These are phyloP conservation scores for Micractinium conductrix DNA, from an alignment of 139 green algal genomes.

Conservation along the genomic window DNA sequence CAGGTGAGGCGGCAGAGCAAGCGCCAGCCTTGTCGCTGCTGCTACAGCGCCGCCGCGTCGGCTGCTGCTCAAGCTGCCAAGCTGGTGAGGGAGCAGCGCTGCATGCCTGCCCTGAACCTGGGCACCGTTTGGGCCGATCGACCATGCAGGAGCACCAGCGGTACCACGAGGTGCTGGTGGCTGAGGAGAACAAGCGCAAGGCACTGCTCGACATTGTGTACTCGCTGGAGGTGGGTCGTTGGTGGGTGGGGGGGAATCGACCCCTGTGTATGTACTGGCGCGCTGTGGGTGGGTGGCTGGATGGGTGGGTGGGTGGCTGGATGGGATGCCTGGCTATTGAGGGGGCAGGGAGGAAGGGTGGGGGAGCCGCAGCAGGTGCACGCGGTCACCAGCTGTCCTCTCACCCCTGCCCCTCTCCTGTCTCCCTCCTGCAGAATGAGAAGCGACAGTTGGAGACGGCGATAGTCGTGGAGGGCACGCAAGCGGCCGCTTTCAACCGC, in stretches of 20 bases:
- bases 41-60: too few relatives aligned
- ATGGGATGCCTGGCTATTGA: too few relatives aligned
- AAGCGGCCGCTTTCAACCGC: constrained; percentile 11
- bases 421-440: constrained; percentile 11
- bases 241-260: too few relatives aligned
- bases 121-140: neutral
- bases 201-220: constrained; percentile 62
- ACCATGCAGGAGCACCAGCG: constrained; percentile 45
- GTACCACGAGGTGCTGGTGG: constrained; percentile 53
- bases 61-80: too few relatives aligned
- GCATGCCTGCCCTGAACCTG: neutral
- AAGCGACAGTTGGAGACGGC: constrained; percentile 64
- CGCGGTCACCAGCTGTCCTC: neutral
- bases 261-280: too few relatives aligned
- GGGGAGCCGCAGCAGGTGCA: neutral
- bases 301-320: too few relatives aligned
- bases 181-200: constrained; percentile 64
- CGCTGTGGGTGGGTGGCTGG: too few relatives aligned
- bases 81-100: neutral
- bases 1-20: constrained; percentile 28
- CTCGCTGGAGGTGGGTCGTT: constrained; percentile 53
- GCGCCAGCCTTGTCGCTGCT: too few relatives aligned
- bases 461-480: constrained; percentile 61
- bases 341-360: too few relatives aligned
- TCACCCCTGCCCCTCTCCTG: neutral